These are phyloP conservation scores for Nakaseomyces bracarensis DNA, from an alignment of 1,139 yeast species.

Conservation along the genomic window DNA sequence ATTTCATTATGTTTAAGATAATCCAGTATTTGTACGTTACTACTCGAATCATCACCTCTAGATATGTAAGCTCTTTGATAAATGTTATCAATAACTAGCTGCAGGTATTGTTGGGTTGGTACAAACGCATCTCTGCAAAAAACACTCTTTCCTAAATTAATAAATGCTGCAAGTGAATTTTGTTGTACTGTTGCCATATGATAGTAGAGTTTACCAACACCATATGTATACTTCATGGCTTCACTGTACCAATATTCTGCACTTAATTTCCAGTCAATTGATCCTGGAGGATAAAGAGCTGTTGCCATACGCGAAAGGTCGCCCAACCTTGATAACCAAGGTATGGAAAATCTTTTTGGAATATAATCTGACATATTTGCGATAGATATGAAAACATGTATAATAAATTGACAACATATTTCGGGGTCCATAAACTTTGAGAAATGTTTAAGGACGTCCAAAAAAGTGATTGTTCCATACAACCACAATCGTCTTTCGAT, in stretches of 20 bases:
- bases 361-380: slow-evolving; percentile 46
- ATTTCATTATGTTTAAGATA: slow-evolving; percentile 33
- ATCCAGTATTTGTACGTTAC: slow-evolving; percentile 27
- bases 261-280: slow-evolving; percentile 72
- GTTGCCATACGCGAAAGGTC: slow-evolving; percentile 78
- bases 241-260: slow-evolving; percentile 71
- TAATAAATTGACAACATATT: slow-evolving; percentile 36
- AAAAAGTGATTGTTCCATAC: slow-evolving; percentile 68
- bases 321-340: slow-evolving; percentile 78
- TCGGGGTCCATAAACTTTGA: slow-evolving; percentile 42
- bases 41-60: slow-evolving; percentile 25
- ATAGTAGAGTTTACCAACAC: slow-evolving; percentile 72
- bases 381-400: slow-evolving; percentile 34
- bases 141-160: slow-evolving; percentile 68
- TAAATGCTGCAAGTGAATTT: slow-evolving; percentile 70
- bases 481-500: slow-evolving; percentile 77
- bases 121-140: slow-evolving; percentile 74
- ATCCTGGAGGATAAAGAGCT: slow-evolving; percentile 65
- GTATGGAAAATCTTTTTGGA: slow-evolving; percentile 40
- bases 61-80: slow-evolving; percentile 55
- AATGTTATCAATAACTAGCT: slow-evolving; percentile 69
- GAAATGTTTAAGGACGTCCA: slow-evolving; percentile 71
- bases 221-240: slow-evolving; percentile 62
- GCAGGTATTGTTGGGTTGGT: slow-evolving; percentile 67
- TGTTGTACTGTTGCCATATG: slow-evolving; percentile 80